Base-by-base conservation (phyloP, 345 rosid species). In the Rhodamnia argentea region DNA sequence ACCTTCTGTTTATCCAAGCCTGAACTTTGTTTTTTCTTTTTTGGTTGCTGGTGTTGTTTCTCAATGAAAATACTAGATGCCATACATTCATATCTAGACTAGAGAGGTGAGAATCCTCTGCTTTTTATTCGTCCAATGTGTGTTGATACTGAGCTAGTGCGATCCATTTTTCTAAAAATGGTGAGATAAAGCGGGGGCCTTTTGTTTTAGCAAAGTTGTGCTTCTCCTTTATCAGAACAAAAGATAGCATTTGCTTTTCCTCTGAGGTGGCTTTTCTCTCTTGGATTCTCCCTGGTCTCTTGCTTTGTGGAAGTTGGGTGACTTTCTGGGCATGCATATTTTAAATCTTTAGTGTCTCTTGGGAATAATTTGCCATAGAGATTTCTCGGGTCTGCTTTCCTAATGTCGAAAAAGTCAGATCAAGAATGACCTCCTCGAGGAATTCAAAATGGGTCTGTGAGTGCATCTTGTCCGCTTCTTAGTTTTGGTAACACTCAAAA, bases 201-300 rank as follows among this genome's bases (percentile, higher is more conserved):
- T 84, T 88, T 83, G 29, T 53, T 74, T 76, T 37, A 62, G 40
- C 82, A 84, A 37, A 70, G 78, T 70, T 32, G 11, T 37, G 84
- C 76, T 44, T 50, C 83, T 74, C 62, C 88, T 89, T 86, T 87
- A 27, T 84, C 85, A 83, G 78, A 14, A 86, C 81, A 87, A 90
- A 88, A 84, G 85, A 54, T 54, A 85, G 81, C 40, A 74, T 87
- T 85, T 83, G 84, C 92, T 90, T 89, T 90, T 85, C 82, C 90
- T 86, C 86, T 84, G 83, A 52, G n/a, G 85, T 83, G 81, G 50
- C 86, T 86, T 84, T 81, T 58, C 83, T 85, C 76, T 57, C 87
- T 90, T 87, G 92, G 92, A 89, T 90, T 89, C 90, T 86, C 82
- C 78, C 11, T 44, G 40, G 84, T 50, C 85, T 40, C 58, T 86